A percentile compares a stretch with the other conserved stretches of the same genome.
Conservation (phyloP, 768 basidiomycete genomes). For the Rhodocollybia butyracea region DNA sequence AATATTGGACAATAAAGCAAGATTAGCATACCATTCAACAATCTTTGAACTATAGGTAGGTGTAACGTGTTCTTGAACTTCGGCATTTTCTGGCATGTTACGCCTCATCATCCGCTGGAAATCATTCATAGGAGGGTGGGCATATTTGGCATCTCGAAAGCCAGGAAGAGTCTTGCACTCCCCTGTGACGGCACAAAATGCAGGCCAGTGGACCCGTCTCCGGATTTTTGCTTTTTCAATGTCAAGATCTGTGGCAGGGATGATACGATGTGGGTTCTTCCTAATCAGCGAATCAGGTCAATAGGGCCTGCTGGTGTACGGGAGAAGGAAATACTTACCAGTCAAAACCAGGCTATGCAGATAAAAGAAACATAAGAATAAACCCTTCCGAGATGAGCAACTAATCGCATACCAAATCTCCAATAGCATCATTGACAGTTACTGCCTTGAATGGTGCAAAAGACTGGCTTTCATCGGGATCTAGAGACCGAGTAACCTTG, state of each 20-base stretch:
- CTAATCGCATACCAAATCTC: constrained; percentile 55
- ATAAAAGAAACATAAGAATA: constrained; percentile 8
- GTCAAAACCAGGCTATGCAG: constrained; percentile 72
- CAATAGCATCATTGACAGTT: constrained; percentile 62
- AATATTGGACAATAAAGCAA: too few species aligned
- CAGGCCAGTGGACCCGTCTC: constrained; percentile 9
- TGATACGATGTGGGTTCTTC: constrained; percentile 52
- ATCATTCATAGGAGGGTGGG: constrained; percentile 39
- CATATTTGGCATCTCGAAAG: constrained; percentile 36
- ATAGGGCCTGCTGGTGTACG: not conserved
- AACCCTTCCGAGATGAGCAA: constrained; percentile 10
- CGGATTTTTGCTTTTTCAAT: constrained; percentile 32
- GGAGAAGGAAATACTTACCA: constrained; percentile 43
- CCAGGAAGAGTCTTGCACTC: constrained; percentile 48
- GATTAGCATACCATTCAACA: constrained; percentile 47
- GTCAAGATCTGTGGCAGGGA: constrained; percentile 30
- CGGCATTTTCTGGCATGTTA: constrained; percentile 18
- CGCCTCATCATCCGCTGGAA: constrained; percentile 37
- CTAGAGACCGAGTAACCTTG: constrained; percentile 42
- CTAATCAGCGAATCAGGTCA: constrained; percentile 26
- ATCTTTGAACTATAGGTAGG: constrained; percentile 32
- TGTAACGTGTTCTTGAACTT: constrained; percentile 59
- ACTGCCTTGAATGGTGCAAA: constrained; percentile 60
- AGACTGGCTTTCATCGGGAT: constrained; percentile 35
- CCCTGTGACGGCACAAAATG: constrained; percentile 13